Evolutionary conservation across 345 rosid species (phyloP), one percentile per base, ranked within the genome.

Genomic region (Gossypium stocksii): DNA sequence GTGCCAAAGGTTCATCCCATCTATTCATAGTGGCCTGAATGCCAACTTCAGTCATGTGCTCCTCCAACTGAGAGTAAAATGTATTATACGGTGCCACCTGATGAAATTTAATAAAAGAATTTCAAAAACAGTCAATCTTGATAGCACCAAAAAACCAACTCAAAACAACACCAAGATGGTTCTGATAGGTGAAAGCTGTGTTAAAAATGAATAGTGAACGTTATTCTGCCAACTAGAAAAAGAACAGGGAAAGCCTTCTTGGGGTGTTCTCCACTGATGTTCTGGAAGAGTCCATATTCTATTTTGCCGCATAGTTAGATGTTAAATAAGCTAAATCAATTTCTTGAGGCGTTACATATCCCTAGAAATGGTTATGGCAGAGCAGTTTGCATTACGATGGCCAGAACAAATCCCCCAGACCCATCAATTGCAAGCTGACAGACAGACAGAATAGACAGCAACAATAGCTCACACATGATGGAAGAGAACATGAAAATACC

Each of bases 61-160:
- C 95, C 89, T 85, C 97, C 90, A 96, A 86, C 80, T 86, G 90
- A 78, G 94, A 80, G 84, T 96, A 93, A 83, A 85, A 91, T 66
- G 99, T 91, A 83, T 96, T 96, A 75, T 96, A 96, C 57, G 99
- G 99, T 69, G 97, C 98, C 77, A 96, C 98, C 99, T 96, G 85
- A 70, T 62, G 75, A 71, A 66, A 74, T 66, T 58, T 62, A 76
- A 60, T 19, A 58, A 23, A 70, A 51, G 14, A 29, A 62, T 29
- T 4, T 19, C 5, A 1, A 52, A 48, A 19, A 69, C n/a, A 25
- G 20, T 61, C 16, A 59, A n/a, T 38, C 63, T 61, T 23, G 57
- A 23, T 25, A 23, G 45, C 34, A 67, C 41, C 14, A 34, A 23
- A 48, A 45, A 66, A 13, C 12, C 54, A 45, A 45, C 19, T 44